Conservation (phyloP, 78 protist species). For the Diacronema lutheri region DNA sequence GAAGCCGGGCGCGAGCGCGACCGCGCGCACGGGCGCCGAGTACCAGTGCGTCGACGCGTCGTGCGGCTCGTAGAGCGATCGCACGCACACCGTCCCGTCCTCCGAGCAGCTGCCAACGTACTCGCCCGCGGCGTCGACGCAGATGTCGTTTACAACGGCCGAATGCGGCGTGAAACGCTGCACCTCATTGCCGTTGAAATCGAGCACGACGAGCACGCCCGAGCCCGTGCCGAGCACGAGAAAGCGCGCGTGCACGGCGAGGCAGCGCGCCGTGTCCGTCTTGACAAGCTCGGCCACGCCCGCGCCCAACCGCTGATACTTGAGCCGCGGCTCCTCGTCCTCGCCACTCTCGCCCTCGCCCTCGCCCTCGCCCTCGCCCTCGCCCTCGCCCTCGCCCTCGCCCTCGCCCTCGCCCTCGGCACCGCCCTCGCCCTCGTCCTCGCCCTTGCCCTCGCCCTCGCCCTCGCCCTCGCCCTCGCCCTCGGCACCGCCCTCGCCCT, state of each 20-base stretch:
- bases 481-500: too few species aligned
- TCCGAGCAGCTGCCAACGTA: constrained; percentile 80
- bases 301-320: constrained; percentile 23
- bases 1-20: constrained; percentile 82
- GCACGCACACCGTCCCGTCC: constrained; percentile 63
- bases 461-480: too few species aligned
- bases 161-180: constrained; percentile 46
- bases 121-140: constrained; percentile 77
- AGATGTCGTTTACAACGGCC: constrained; percentile 62
- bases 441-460: too few species aligned
- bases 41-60: neutral
- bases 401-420: neutral
- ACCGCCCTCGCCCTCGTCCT: too few species aligned
- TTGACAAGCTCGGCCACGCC: neutral
- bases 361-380: neutral
- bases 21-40: constrained; percentile 40
- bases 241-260: neutral
- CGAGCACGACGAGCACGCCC: constrained; percentile 18
- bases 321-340: constrained; percentile 28
- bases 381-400: neutral
- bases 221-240: constrained; percentile 29
- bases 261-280: neutral
- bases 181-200: neutral
- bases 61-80: too few species aligned
- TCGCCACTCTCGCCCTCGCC: neutral